A percentile compares a stretch with the other conserved stretches of the same genome.
phyloP scores from a whole-genome alignment of 208 protist species.

The Trypanosoma lewisi region DNA sequence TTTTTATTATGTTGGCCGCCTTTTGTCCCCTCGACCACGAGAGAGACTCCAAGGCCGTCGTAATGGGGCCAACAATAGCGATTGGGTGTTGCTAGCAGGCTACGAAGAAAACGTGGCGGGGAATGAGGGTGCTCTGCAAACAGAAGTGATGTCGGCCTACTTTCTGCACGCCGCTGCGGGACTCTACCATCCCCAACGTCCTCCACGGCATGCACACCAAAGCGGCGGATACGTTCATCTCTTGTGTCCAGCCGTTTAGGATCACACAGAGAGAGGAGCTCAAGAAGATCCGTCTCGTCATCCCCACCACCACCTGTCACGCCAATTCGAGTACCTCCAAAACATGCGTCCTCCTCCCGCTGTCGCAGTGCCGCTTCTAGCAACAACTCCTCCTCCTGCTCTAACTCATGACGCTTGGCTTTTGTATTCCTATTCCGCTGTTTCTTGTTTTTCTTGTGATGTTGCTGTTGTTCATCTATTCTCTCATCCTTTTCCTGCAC shows the following conservation, averaged over 20 bases:
- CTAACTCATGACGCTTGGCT: constrained; percentile 33
- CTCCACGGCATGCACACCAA: constrained; percentile 72
- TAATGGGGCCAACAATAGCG: constrained; percentile 78
- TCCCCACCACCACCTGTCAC: background rate
- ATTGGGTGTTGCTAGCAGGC: constrained; percentile 71
- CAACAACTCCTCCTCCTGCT: constrained; percentile 70
- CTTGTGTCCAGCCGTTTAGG: constrained; percentile 60
- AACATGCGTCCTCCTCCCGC: constrained; percentile 19
- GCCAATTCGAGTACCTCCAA: background rate
- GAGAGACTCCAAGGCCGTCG: constrained; percentile 51
- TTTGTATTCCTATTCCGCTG: constrained; percentile 33
- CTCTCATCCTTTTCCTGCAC: background rate
- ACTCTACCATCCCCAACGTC: constrained; percentile 74
- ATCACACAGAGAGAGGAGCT: constrained; percentile 58
- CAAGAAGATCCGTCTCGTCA: constrained; percentile 33
- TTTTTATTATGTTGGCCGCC: background rate
- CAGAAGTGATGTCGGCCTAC: constrained; percentile 45
- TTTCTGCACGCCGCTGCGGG: constrained; percentile 45
- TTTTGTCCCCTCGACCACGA: constrained; percentile 27
- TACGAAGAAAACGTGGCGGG: constrained; percentile 47
- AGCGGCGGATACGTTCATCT: constrained; percentile 66
- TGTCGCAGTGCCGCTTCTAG: constrained; percentile 57
- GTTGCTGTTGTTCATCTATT: constrained; percentile 2
- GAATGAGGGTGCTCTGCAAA: constrained; percentile 54
- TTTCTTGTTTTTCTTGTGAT: constrained; percentile 37